Base-by-base conservation (phyloP, 805 yeast genomes). In the Brettanomyces nanus region DNA sequence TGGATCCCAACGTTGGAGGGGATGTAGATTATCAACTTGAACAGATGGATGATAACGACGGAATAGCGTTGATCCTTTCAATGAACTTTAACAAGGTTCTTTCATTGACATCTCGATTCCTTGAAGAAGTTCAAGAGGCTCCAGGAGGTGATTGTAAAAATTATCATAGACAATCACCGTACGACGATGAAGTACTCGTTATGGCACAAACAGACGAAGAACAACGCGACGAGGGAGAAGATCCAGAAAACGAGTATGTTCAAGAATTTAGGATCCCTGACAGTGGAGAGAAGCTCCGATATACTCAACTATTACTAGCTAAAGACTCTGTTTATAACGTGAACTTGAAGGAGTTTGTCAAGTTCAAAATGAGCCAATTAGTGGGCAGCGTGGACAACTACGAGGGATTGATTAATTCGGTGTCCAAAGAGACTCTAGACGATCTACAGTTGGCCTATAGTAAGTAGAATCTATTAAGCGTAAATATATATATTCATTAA, bases 101-200 rank as follows among this genome's bases (percentile, higher is more conserved):
- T 28, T 47, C 48, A 14, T 29, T 51, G 23, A 27, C 47, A 10
- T 46, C 60, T 2, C 56, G 70, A 36, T 67, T 81, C 42, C 53
- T 85, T 35, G 96, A 89, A 48, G 95, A 86, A 52, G 68, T 82
- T 11, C 73, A 77, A 40, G 97, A 89, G 52, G 44, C 56, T 9
- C 54, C 49, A 3, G 53, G 56, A 23, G 86, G 85, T 3, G 83
- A 79, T 46, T 70, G 77, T 47, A 68, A 62, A 22, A 63, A 59
- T 19, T 76, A 75, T 45, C 78, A 74, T 46, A 56, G 62, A 13
- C 63, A 68, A 15, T 56, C 61, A 14, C 45, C 62, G 5, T 62
- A 53, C 39, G 66, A 64, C 29, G 66, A 61, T 33, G 63, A 59
- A 33, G 54, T 54, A 13, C 44, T 61, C 18, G 37, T 45, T 5